Conservation (phyloP, 768 basidiomycete genomes). For the Trichaptum fuscoviolaceum region DNA sequence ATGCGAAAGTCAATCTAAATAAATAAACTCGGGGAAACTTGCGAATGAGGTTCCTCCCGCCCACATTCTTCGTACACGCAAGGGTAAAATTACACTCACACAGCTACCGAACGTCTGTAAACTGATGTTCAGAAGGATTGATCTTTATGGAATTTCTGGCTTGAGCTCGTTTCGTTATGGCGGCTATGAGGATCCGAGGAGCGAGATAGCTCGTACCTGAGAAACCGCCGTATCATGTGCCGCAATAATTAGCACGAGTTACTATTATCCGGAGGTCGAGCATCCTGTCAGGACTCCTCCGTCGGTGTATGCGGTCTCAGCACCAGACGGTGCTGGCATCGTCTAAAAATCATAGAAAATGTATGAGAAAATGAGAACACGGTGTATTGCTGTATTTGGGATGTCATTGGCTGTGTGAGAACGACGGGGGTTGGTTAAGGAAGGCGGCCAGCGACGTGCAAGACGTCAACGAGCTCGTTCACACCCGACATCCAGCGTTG, state of each 20-base stretch:
- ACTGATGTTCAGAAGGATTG: neutral
- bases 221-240: neutral
- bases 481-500: neutral
- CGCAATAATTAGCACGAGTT: neutral
- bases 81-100: neutral
- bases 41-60: neutral
- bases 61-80: neutral
- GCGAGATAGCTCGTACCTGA: neutral
- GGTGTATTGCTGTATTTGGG: conserved; percentile 1
- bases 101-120: neutral
- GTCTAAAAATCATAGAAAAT: neutral
- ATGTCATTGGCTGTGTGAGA: neutral
- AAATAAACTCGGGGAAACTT: neutral
- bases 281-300: neutral
- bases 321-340: too few relatives aligned
- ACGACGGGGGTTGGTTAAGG: neutral
- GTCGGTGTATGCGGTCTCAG: neutral
- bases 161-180: neutral
- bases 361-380: neutral
- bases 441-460: neutral
- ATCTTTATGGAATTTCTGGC: neutral
- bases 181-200: neutral
- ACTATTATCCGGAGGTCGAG: neutral
- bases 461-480: neutral
- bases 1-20: neutral